phyloP scores from a whole-genome alignment of 176 grass and related monocot species.

The Carex scoparia region DNA sequence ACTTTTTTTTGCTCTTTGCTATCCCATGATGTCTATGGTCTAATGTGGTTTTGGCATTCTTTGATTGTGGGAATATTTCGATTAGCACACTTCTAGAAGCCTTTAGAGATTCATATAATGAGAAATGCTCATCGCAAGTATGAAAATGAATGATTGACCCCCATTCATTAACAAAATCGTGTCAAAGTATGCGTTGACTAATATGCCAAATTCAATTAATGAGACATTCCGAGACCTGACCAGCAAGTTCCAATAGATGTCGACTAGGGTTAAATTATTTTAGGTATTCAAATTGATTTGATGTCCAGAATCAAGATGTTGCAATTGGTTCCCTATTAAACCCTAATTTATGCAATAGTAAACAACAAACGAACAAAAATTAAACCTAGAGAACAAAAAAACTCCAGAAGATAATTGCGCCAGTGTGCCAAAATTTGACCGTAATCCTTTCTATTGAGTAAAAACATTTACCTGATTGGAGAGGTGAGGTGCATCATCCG shows the following conservation, averaged over 20 bases:
- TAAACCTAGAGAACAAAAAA: conserved; percentile 7
- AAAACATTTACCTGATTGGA: conserved; percentile 45
- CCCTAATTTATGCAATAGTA: background rate
- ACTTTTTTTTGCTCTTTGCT: background rate
- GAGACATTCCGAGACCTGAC: background rate
- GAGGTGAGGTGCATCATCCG: conserved; percentile 74
- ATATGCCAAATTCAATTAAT: background rate
- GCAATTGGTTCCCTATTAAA: background rate
- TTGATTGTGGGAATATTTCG: background rate
- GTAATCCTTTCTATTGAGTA: background rate
- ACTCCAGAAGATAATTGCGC: conserved; percentile 12
- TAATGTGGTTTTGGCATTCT: background rate
- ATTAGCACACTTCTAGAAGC: background rate
- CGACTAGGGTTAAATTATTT: background rate
- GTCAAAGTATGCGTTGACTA: no score
- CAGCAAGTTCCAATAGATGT: background rate
- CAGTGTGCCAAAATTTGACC: background rate
- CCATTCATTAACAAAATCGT: no score
- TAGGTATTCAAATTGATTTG: background rate
- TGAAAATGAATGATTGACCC: no score
- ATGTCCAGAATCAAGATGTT: background rate
- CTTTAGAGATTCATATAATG: background rate
- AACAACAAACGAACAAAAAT: background rate
- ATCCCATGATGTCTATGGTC: background rate
- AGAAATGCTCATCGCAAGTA: background rate